phyloP scores from a whole-genome alignment of 1,139 yeast genomes.

The Hyphopichia burtonii region DNA sequence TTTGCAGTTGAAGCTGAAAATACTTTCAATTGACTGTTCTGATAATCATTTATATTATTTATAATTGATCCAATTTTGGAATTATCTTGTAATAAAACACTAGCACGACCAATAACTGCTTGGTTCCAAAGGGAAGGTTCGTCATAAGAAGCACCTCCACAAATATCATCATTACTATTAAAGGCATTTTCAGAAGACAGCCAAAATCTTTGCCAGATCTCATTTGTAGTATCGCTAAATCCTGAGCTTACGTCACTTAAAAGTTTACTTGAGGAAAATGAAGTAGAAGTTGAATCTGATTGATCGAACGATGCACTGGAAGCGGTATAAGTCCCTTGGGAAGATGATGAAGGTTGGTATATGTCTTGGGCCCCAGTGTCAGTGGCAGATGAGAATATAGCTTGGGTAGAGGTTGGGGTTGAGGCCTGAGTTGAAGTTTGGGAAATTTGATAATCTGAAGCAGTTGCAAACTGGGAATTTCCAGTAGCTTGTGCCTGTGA shows the following conservation, averaged over 20 bases:
- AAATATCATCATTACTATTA: constrained; percentile 18
- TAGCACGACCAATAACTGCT: constrained; percentile 27
- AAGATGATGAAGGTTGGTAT: neutral
- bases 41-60: constrained; percentile 16
- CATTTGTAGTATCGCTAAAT: constrained; percentile 11
- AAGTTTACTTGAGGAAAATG: neutral
- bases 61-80: constrained; percentile 11
- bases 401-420: neutral
- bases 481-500: too few relatives aligned
- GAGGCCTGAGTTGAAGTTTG: neutral
- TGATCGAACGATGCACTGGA: neutral
- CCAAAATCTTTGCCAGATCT: constrained; percentile 24
- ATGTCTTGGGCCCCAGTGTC: too few relatives aligned
- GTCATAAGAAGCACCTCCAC: constrained; percentile 11
- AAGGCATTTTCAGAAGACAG: constrained; percentile 14
- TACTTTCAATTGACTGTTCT: constrained; percentile 21
- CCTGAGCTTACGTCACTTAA: neutral
- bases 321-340: neutral
- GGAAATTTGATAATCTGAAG: too few relatives aligned
- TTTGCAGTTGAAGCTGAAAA: constrained; percentile 33
- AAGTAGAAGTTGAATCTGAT: neutral
- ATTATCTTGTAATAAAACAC: constrained; percentile 13
- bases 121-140: constrained; percentile 22
- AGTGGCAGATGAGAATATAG: neutral
- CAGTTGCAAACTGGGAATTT: too few relatives aligned